Conservation (phyloP, 192 early-diverging fungal genomes). For the Obelidium mucronatum region DNA sequence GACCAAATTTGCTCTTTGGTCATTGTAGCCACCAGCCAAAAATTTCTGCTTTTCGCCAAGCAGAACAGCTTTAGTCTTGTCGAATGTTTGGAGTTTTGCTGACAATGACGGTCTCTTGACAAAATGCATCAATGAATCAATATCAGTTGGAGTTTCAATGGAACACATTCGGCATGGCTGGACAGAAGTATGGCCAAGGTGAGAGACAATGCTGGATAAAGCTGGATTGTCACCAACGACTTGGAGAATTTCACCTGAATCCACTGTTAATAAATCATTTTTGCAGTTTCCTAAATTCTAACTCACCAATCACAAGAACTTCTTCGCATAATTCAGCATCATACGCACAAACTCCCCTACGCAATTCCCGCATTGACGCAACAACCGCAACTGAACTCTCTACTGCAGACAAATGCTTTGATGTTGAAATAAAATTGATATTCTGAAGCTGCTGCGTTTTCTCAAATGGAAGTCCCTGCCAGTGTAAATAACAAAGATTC, state of each 20-base stretch:
- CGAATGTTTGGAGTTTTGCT: neutral
- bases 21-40: too few species aligned
- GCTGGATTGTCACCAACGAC: conserved; percentile 18
- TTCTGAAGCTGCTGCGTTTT: conserved; percentile 22
- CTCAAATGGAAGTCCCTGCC: conserved; percentile 37
- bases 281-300: neutral
- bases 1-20: too few species aligned
- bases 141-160: neutral
- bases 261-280: neutral
- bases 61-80: too few species aligned
- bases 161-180: conserved; percentile 13
- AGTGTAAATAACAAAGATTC: conserved; percentile 32
- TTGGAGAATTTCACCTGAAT: neutral
- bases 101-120: neutral
- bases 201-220: neutral
- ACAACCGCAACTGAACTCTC: conserved; percentile 6
- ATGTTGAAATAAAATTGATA: conserved; percentile 31
- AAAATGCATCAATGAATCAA: neutral
- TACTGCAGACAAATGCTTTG: conserved; percentile 23
- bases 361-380: neutral
- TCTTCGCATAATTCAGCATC: conserved; percentile 6
- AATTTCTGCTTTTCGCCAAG: too few species aligned
- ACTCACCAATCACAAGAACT: conserved; percentile 22
- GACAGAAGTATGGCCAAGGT: neutral
- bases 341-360: conserved; percentile 15